Evolutionary conservation across 768 basidiomycete species (phyloP).

Genomic region (Polyporus arcularius): DNA sequence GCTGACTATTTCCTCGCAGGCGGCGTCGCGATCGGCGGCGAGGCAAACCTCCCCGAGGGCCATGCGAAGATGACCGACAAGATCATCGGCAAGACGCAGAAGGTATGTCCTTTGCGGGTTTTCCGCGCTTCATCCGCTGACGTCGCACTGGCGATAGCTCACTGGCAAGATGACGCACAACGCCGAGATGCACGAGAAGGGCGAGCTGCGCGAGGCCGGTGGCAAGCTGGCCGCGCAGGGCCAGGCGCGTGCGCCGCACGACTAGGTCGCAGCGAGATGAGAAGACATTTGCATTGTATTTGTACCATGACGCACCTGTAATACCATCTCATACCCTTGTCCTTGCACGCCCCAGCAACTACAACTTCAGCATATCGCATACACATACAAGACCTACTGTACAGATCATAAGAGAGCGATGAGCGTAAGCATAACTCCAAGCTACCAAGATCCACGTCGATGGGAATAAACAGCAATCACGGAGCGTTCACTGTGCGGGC

Average conservation of each 20-base stretch:
- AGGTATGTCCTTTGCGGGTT: conserved; percentile 36
- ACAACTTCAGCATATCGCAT: background rate
- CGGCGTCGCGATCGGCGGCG: conserved; percentile 38
- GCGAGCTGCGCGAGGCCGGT: conserved; percentile 54
- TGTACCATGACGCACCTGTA: background rate
- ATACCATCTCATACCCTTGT: background rate
- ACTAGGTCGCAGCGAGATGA: conserved; percentile 25
- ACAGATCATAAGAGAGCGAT: background rate
- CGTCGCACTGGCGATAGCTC: conserved; percentile 34
- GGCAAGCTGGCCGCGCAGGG: conserved; percentile 49
- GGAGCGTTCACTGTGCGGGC: background rate
- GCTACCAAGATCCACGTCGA: background rate
- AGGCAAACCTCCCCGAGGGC: conserved; percentile 36
- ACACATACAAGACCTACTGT: background rate
- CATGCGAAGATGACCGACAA: conserved; percentile 52
- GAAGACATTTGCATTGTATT: background rate
- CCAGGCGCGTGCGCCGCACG: conserved; percentile 42
- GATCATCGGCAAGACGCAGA: conserved; percentile 57
- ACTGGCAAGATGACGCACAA: conserved; percentile 51
- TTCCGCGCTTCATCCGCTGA: background rate
- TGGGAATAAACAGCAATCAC: background rate
- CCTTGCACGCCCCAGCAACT: background rate
- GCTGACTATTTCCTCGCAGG: conserved; percentile 21
- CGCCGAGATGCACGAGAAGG: conserved; percentile 54
- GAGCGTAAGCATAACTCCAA: background rate